phyloP scores from a whole-genome alignment of 352 stramenopile genomes.

The Pythium chondricola region DNA sequence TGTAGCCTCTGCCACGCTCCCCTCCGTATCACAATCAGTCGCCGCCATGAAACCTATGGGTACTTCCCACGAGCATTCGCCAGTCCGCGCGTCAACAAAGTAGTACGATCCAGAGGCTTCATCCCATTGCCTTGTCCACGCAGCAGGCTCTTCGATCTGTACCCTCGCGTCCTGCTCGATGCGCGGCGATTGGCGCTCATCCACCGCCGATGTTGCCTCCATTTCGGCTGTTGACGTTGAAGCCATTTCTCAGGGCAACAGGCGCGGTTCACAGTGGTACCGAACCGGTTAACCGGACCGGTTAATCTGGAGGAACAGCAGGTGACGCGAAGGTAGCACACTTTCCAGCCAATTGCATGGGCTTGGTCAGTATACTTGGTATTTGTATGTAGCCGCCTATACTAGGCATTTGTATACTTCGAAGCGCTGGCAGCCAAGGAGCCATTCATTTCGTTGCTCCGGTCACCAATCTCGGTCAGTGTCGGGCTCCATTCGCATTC shows the following conservation, averaged over 20 bases:
- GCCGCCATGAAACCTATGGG: constrained; percentile 10
- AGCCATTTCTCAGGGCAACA: too few relatives aligned
- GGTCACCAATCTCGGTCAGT: constrained; percentile 20
- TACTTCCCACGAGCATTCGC: constrained; percentile 21
- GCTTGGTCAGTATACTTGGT: constrained; percentile 4
- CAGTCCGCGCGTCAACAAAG: constrained; percentile 18
- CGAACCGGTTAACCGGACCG: constrained; percentile 6
- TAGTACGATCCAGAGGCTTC: constrained; percentile 5
- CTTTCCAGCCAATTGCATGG: constrained; percentile 19
- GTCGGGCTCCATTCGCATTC: constrained; percentile 73
- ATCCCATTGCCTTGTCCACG: constrained; percentile 5
- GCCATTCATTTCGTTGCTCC: constrained; percentile 70
- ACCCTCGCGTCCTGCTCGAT: not conserved
- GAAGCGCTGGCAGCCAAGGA: constrained; percentile 49
- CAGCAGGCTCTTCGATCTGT: not conserved
- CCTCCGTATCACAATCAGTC: not conserved
- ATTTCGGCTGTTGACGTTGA: not conserved
- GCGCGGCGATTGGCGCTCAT: too few relatives aligned
- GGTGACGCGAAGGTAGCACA: constrained; percentile 15
- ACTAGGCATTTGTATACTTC: constrained; percentile 43
- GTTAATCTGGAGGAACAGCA: not conserved
- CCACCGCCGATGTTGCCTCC: not conserved
- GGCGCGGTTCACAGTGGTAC: constrained; percentile 12
- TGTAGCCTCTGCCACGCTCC: not conserved
- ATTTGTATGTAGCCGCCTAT: constrained; percentile 28